Conservation (phyloP, 345 rosid genomes). For the Syzygium aromaticum region DNA sequence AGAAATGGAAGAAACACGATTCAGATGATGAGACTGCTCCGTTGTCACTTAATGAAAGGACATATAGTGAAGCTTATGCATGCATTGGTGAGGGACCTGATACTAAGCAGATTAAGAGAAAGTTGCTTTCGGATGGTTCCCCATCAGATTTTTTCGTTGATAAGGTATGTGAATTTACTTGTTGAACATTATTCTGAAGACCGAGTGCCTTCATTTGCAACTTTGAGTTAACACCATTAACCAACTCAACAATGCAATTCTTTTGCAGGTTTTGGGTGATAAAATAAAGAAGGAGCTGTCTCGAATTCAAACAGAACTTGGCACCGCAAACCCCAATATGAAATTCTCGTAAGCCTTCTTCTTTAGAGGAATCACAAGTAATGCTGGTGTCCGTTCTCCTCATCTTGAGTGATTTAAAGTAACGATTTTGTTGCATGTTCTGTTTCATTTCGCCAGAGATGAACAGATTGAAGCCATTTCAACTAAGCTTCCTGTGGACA, state of each 20-base stretch:
- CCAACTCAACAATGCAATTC: neutral
- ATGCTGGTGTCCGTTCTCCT: neutral
- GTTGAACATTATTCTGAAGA: neutral
- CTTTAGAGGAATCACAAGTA: neutral
- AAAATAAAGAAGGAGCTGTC: slow-evolving; percentile 66
- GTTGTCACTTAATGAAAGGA: slow-evolving; percentile 45
- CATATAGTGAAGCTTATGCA: slow-evolving; percentile 26
- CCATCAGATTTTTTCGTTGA: slow-evolving; percentile 71
- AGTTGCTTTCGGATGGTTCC: slow-evolving; percentile 53
- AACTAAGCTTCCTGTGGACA: slow-evolving; percentile 70
- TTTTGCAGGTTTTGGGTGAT: slow-evolving; percentile 48
- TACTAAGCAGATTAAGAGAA: slow-evolving; percentile 53
- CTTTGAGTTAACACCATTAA: neutral
- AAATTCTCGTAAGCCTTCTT: slow-evolving; percentile 46
- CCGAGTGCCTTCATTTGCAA: neutral
- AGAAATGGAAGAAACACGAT: slow-evolving; percentile 55
- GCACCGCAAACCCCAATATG: slow-evolving; percentile 42
- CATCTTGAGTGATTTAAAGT: neutral
- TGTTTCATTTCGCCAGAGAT: slow-evolving; percentile 20
- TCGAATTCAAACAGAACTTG: slow-evolving; percentile 54
- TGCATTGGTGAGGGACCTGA: slow-evolving; percentile 55
- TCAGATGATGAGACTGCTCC: slow-evolving; percentile 59
- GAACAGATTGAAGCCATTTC: slow-evolving; percentile 78
- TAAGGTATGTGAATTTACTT: slow-evolving; percentile 27
- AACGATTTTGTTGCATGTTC: neutral